Evolutionary conservation across 2,329 filamentous ascomycete genomes (phyloP), one percentile per base, ranked within the genome.

Genomic region (Acephala macrosclerotiorum): DNA sequence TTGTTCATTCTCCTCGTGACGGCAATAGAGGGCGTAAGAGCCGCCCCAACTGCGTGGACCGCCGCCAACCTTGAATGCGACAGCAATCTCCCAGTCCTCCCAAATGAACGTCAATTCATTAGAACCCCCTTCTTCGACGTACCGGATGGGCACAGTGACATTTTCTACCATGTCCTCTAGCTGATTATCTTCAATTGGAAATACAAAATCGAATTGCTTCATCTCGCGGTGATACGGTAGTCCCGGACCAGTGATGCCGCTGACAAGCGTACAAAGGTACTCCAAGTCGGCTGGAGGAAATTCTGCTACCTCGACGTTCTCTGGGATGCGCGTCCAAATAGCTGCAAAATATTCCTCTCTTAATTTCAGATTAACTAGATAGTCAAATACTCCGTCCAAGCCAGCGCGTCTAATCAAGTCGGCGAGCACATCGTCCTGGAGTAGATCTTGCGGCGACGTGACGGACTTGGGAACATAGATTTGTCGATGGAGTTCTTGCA

Each of bases 401-500:
- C 36, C 3, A 60, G 26, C 42, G 35, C 33, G 51, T 58, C 38
- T 42, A 42, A 61, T 61, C 29, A 65, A 42, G 12, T 65, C 57
- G 33, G 58, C 49, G 62, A 9, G 42, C 58, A 65, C 58, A 55
- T 65, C 45, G 58, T 65, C 47, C 18, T 65, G 56, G 58, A 16
- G 12, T 16, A 65, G 62, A 20, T 60, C 6, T 55, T 61, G 57
- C 29, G 33, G 45, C 29, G 33, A 40, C 57, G 58, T 53, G 62
- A 60, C 45, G 58, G 42, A 60, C 56, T 65, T 45, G 62, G 62
- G 62, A 65, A 65, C 22, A 56, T 11, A 14, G 62, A 38, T 20
- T 22, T 47, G 35, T 33, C 57, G 49, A 60, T 42, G 4, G 45
- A 55, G 45, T 56, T 65, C 62, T 22, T 81, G 61, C 73, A 82